Evolutionary conservation across 2,329 filamentous ascomycete species (phyloP), one percentile per base, ranked within the genome.

Genomic region (Bipolaris bicolor): DNA sequence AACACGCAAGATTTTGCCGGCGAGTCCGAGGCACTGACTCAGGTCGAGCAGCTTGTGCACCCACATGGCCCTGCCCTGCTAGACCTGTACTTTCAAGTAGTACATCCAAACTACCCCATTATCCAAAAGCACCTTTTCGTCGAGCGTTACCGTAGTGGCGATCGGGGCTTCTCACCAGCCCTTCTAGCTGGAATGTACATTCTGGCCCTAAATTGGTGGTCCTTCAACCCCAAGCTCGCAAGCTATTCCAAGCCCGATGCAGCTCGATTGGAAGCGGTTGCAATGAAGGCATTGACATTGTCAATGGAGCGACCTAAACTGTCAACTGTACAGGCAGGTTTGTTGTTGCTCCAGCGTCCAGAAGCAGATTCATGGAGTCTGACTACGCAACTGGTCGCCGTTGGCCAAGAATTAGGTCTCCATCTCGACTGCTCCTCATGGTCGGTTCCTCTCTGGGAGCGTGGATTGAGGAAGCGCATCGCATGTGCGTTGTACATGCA

Each of bases 401-500:
- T 95, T 40, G 89, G 86, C 0, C 92, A 97, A 74, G 92, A 97
- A 75, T 83, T 97, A 2, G 93, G 93, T 45, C 80, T 97, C 37
- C 92, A 97, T 74, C 86, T 96, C 39, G 92, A 97, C 76, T 96
- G 92, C 78, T 86, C 89, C 5, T 82, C 83, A 50, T 97, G 93
- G 93, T 91, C 91, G 60, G 94, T 97, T 52, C 91, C 92, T 26
- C 83, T 84, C 0, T 97, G 92, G 92, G 92, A 97, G 75, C 89
- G 90, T 66, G 90, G 91, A 0, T 76, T 97, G 57, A 84, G 93
- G 59, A 95, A 94, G 74, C 86, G 93, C 47, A 84, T 97, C 40
- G 92, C 91, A 1, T 97, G 93, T 92, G 92, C 91, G 2, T 77
- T 96, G 49, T 96, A 95, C 74, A 94, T 96, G 89, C 92, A 97